These are phyloP conservation scores for Chenopodium berlandieri DNA, from an alignment of 148 eudicot genomes.

Conservation along the genomic window DNA sequence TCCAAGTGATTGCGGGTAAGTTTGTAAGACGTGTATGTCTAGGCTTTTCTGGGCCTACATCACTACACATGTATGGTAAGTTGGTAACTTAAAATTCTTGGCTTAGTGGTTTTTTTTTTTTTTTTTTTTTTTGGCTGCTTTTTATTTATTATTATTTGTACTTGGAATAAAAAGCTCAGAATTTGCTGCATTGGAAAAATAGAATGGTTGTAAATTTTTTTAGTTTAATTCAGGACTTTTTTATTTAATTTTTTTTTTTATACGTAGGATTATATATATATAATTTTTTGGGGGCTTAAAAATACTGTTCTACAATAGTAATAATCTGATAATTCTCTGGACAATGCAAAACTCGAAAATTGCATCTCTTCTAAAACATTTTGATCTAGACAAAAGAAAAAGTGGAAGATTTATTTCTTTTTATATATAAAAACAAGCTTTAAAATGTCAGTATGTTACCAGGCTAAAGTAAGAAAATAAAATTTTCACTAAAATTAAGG, in stretches of 20 bases:
- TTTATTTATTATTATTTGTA: too few relatives aligned
- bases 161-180: background rate
- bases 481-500: background rate
- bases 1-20: background rate
- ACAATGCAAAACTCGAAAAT: constrained; percentile 5
- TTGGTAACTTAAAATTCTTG: too few relatives aligned
- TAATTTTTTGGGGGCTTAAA: background rate
- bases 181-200: background rate
- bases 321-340: constrained; percentile 18
- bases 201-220: background rate
- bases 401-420: constrained; percentile 17
- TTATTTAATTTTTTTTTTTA: background rate
- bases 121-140: too few relatives aligned
- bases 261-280: too few relatives aligned
- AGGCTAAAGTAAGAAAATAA: constrained; percentile 11
- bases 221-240: background rate
- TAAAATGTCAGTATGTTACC: constrained; percentile 21
- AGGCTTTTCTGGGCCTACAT: background rate
- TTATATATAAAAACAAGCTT: constrained; percentile 24
- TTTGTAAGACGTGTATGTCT: background rate
- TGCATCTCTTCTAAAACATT: constrained; percentile 1
- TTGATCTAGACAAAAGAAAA: background rate
- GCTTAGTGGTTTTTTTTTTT: too few relatives aligned
- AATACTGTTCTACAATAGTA: constrained; percentile 16
- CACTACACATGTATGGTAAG: background rate